phyloP scores from a whole-genome alignment of 352 stramenopile species.

The Elongisporangium anandrum region DNA sequence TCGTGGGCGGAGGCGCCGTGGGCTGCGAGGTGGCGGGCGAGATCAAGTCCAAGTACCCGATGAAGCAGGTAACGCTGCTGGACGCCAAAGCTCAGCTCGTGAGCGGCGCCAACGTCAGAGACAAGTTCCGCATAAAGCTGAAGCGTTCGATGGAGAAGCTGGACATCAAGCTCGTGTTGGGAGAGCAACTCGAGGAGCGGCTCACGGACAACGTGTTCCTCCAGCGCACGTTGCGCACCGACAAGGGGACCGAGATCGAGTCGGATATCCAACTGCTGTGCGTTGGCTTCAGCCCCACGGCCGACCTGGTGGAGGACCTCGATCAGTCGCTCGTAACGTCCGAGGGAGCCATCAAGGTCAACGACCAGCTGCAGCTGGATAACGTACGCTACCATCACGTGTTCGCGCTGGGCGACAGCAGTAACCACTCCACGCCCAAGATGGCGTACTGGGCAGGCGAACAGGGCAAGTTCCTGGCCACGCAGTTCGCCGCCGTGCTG shows the following conservation, averaged over 20 bases:
- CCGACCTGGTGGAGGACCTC: slow-evolving; percentile 29
- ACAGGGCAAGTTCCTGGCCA: slow-evolving; percentile 33
- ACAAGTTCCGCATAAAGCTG: slow-evolving; percentile 47
- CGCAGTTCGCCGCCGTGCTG: slow-evolving; percentile 20
- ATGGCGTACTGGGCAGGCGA: slow-evolving; percentile 28
- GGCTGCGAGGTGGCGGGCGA: slow-evolving; percentile 58
- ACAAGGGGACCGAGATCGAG: slow-evolving; percentile 44
- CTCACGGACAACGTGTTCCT: slow-evolving; percentile 34
- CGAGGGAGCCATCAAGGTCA: slow-evolving; percentile 40
- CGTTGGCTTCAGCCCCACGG: slow-evolving; percentile 31
- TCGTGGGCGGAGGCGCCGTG: slow-evolving; percentile 53
- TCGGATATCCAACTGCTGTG: slow-evolving; percentile 57
- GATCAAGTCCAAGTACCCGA: slow-evolving; percentile 50
- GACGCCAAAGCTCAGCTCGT: slow-evolving; percentile 32
- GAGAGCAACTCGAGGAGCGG: slow-evolving; percentile 31
- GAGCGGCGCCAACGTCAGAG: slow-evolving; percentile 22
- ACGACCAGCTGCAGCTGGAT: slow-evolving; percentile 40
- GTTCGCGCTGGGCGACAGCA: slow-evolving; percentile 46
- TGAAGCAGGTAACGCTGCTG: slow-evolving; percentile 57
- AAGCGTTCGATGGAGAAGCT: slow-evolving; percentile 25
- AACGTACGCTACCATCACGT: slow-evolving; percentile 30
- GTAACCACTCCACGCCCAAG: slow-evolving; percentile 38
- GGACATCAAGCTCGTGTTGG: slow-evolving; percentile 41
- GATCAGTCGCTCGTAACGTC: slow-evolving; percentile 26
- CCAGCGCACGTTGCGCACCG: slow-evolving; percentile 32